Evolutionary conservation across 495 filamentous ascomycete species (phyloP).

Genomic region (Xylaria acuta): DNA sequence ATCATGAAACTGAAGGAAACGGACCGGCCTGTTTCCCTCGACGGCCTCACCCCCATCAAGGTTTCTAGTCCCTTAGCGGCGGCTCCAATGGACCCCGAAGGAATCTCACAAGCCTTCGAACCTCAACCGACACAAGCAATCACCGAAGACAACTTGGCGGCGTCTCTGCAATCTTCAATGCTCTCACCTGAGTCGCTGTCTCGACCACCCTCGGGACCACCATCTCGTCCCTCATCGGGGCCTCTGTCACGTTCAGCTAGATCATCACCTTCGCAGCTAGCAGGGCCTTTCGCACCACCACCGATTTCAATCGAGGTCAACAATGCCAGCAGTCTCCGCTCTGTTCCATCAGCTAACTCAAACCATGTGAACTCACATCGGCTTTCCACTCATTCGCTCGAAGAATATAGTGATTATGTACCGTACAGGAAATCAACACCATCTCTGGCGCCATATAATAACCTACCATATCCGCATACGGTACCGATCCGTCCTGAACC

Average conservation of each 20-base stretch:
- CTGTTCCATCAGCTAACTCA: conserved; percentile 29
- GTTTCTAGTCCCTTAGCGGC: conserved; percentile 33
- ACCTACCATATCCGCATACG: conserved; percentile 37
- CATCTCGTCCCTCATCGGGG: conserved; percentile 27
- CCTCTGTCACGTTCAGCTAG: conserved; percentile 33
- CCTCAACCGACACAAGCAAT: neutral
- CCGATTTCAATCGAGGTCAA: conserved; percentile 38
- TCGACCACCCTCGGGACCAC: conserved; percentile 15
- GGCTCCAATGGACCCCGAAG: conserved; percentile 28
- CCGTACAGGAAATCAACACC: neutral
- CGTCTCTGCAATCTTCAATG: conserved; percentile 12
- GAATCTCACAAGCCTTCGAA: conserved; percentile 17
- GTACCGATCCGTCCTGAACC: conserved; percentile 27
- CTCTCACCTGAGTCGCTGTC: conserved; percentile 24
- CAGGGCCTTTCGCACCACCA: conserved; percentile 41
- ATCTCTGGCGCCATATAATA: conserved; percentile 20
- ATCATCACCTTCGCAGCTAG: conserved; percentile 25
- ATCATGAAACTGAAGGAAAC: conserved; percentile 46
- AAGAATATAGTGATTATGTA: conserved; percentile 25
- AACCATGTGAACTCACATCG: conserved; percentile 37
- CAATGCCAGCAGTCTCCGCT: conserved; percentile 30
- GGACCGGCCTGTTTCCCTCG: conserved; percentile 34
- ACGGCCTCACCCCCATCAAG: conserved; percentile 35
- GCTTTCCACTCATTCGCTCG: conserved; percentile 26
- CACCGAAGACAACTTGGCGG: conserved; percentile 12